phyloP scores from a whole-genome alignment of 2,329 filamentous ascomycete genomes.

The Sphaerulina vaccinii region DNA sequence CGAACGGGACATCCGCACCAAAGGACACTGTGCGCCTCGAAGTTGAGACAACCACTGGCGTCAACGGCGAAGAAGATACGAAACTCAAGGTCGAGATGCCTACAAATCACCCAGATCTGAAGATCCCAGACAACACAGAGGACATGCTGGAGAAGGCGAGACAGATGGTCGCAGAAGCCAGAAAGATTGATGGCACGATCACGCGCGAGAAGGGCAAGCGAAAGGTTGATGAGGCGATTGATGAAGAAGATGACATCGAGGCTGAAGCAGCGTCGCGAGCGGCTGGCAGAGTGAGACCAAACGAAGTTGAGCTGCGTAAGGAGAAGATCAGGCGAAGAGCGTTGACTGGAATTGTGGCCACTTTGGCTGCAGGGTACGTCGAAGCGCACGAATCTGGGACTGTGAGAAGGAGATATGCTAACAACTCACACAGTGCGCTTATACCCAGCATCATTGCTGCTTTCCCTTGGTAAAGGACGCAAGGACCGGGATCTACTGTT shows the following conservation, averaged over 20 bases:
- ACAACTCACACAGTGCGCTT: slow-evolving; percentile 27
- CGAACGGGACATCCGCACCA: slow-evolving; percentile 19
- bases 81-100: slow-evolving; percentile 76
- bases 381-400: not conserved
- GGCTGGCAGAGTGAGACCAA: slow-evolving; percentile 70
- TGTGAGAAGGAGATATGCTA: slow-evolving; percentile 4
- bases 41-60: slow-evolving; percentile 60
- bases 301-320: slow-evolving; percentile 77
- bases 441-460: slow-evolving; percentile 31
- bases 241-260: slow-evolving; percentile 50
- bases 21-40: slow-evolving; percentile 63
- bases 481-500: not conserved
- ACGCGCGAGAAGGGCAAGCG: slow-evolving; percentile 59
- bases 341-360: slow-evolving; percentile 80
- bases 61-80: slow-evolving; percentile 63
- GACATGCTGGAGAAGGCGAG: slow-evolving; percentile 84
- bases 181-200: slow-evolving; percentile 49
- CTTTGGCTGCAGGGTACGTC: slow-evolving; percentile 86
- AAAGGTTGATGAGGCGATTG: slow-evolving; percentile 68
- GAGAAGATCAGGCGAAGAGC: slow-evolving; percentile 84
- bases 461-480: slow-evolving; percentile 21
- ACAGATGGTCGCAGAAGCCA: slow-evolving; percentile 77
- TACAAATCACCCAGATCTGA: slow-evolving; percentile 62
- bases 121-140: slow-evolving; percentile 68
- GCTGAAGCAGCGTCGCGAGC: slow-evolving; percentile 40